These are phyloP conservation scores for Lactuca saligna DNA, from an alignment of 129 eudicot species.

Conservation along the genomic window DNA sequence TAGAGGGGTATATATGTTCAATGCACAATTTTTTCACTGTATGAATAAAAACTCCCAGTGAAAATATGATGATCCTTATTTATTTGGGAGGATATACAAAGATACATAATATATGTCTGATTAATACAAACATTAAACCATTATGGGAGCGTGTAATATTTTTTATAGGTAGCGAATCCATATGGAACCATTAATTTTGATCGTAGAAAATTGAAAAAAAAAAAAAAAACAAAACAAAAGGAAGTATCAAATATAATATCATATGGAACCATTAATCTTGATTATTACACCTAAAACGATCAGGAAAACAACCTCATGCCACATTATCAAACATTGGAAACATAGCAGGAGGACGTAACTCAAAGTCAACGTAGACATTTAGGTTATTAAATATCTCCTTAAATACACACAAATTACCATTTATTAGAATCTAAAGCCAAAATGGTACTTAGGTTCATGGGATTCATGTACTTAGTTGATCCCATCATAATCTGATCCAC, in stretches of 20 bases:
- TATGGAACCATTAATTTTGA: too few species aligned
- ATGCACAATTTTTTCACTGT: too few species aligned
- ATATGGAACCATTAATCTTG: slow-evolving; percentile 22
- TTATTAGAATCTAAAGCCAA: slow-evolving; percentile 39
- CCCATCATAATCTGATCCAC: slow-evolving; percentile 42
- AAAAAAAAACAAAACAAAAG: neutral
- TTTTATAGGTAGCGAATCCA: too few species aligned
- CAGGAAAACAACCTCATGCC: neutral
- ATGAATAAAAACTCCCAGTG: too few species aligned
- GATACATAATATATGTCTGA: too few species aligned
- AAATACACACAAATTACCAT: slow-evolving; percentile 17
- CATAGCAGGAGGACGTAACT: slow-evolving; percentile 18
- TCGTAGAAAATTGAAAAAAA: neutral
- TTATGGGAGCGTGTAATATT: too few species aligned
- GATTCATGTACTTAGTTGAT: slow-evolving; percentile 38
- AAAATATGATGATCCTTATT: too few species aligned
- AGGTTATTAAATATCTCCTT: slow-evolving; percentile 1
- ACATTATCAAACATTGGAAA: slow-evolving; percentile 13
- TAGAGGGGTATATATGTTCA: too few species aligned
- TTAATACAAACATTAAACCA: too few species aligned
- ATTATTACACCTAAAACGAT: slow-evolving; percentile 2
- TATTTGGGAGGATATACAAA: too few species aligned
- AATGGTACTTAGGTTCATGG: slow-evolving; percentile 53
- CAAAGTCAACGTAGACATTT: slow-evolving; percentile 7
- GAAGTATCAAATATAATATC: neutral